Evolutionary conservation across 768 basidiomycete genomes (phyloP).

Genomic region (Mycena rosella): DNA sequence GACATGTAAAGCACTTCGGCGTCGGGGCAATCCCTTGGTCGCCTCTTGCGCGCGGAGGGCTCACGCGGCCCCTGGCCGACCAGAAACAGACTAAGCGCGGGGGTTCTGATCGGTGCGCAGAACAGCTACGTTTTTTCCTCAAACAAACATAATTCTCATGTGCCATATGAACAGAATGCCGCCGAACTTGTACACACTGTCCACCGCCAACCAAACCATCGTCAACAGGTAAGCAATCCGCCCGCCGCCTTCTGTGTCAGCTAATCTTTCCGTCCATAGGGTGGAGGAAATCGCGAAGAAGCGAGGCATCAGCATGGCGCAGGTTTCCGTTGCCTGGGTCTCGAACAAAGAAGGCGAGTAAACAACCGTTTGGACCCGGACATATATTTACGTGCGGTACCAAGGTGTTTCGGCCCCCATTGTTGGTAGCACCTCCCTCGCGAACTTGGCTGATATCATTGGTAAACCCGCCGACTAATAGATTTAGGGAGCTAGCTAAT

Average conservation of each 20-base stretch:
- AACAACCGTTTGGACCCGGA: not conserved
- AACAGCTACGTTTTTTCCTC: no score
- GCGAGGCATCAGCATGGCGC: slow-evolving; percentile 1
- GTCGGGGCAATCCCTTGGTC: slow-evolving; percentile 15
- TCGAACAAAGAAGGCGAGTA: not conserved
- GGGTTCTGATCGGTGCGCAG: no score
- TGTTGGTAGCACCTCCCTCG: slow-evolving; percentile 1
- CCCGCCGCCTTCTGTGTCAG: not conserved
- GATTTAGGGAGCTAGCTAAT: not conserved
- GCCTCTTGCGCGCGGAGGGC: slow-evolving; percentile 10
- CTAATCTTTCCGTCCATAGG: not conserved
- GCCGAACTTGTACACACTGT: not conserved
- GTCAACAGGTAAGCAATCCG: not conserved
- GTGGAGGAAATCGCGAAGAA: slow-evolving; percentile 5
- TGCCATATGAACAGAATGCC: not conserved
- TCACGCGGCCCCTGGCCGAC: slow-evolving; percentile 1
- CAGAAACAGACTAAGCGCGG: not conserved
- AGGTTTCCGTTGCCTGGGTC: not conserved
- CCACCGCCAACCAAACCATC: not conserved
- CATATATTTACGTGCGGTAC: not conserved
- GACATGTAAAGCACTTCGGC: not conserved
- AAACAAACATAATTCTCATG: not conserved
- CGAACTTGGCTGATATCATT: slow-evolving; percentile 49
- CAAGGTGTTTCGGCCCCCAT: not conserved
- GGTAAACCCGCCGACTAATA: slow-evolving; percentile 44